phyloP scores from a whole-genome alignment of 139 green algal species.

The Chlorella sp. region DNA sequence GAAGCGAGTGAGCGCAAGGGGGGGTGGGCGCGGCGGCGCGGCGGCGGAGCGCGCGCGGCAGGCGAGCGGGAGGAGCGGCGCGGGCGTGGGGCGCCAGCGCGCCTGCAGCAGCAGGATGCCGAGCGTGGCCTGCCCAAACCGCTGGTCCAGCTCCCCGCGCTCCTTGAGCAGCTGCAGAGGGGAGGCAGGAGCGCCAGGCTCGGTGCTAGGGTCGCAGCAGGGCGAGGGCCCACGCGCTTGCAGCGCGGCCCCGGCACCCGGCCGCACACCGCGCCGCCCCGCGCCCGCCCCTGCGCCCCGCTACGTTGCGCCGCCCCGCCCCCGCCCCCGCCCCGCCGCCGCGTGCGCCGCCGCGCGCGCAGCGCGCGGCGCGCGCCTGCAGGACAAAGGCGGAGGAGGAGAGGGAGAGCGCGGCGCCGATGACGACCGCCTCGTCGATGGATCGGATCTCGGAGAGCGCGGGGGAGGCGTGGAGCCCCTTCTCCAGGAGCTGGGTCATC shows the following conservation, averaged over 20 bases:
- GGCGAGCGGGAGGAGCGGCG: too few relatives aligned
- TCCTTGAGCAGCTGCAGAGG: conserved; percentile 93
- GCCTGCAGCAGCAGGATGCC: conserved; percentile 94
- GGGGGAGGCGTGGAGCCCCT: conserved; percentile 51
- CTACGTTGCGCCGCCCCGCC: too few relatives aligned
- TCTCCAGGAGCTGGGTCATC: conserved; percentile 83
- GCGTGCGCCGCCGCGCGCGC: neutral
- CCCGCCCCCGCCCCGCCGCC: too few relatives aligned
- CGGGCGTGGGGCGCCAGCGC: too few relatives aligned
- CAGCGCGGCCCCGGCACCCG: too few relatives aligned
- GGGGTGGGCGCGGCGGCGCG: too few relatives aligned
- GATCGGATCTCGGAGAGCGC: conserved; percentile 51
- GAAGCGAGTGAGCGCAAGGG: too few relatives aligned
- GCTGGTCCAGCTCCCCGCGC: conserved; percentile 78
- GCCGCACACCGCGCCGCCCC: too few relatives aligned
- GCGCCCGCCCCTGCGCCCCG: too few relatives aligned
- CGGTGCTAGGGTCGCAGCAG: neutral
- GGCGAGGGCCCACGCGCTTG: too few relatives aligned
- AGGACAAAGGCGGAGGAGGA: conserved; percentile 92
- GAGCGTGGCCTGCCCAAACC: conserved; percentile 90
- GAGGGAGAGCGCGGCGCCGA: conserved; percentile 87
- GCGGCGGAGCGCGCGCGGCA: too few relatives aligned
- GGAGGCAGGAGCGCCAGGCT: conserved; percentile 65
- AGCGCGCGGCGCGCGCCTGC: conserved; percentile 50
- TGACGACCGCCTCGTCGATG: conserved; percentile 86